Base-by-base conservation (phyloP, 1,139 yeast genomes). In the Kodamaea alishanica region DNA sequence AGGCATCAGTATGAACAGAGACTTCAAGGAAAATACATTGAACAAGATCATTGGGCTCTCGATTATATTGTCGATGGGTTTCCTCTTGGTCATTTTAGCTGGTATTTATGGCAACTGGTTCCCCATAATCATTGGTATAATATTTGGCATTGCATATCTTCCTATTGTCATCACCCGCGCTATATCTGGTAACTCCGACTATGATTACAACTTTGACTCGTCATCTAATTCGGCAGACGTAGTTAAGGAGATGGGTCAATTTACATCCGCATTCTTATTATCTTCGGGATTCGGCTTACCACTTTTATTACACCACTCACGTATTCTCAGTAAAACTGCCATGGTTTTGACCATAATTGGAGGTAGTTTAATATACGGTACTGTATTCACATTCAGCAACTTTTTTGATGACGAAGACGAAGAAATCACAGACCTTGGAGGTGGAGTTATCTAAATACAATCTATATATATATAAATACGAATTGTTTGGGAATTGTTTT, bases 81-180 rank as follows among this genome's bases (percentile, higher is more conserved):
- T 86, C 51, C 73, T 87, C 33, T 67, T 85, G 42, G 81, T 85
- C 35, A 81, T 86, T n/a, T 70, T 86, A 15, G 87, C 94, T 10
- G 86, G 90, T 22, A 68, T 84, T 12, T 81, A 73, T 55, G 84
- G 84, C 38, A 84, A 83, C 58, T 86, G 95, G 95, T 70, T 77
- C 48, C 94, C 95, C 3, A 69, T 84, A 30, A 65, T 81, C 34
- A 76, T 77, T 44, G 82, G 81, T 48, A 54, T 69, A 42, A 61
- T 60, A 36, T 75, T 65, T 55, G 69, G 80, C 30, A 54, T 79
- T 31, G 92, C 95, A 2, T 89, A 88, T 43, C 51, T 84, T 30
- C 95, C 95, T 2, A 75, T 81, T 26, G 74, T 61, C 6, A 54
- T 71, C 9, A 55, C 75, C 23, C 60, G 58, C 23, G 65, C 68